phyloP scores from a whole-genome alignment of 768 basidiomycete species.

The Leucogyrophana mollusca region DNA sequence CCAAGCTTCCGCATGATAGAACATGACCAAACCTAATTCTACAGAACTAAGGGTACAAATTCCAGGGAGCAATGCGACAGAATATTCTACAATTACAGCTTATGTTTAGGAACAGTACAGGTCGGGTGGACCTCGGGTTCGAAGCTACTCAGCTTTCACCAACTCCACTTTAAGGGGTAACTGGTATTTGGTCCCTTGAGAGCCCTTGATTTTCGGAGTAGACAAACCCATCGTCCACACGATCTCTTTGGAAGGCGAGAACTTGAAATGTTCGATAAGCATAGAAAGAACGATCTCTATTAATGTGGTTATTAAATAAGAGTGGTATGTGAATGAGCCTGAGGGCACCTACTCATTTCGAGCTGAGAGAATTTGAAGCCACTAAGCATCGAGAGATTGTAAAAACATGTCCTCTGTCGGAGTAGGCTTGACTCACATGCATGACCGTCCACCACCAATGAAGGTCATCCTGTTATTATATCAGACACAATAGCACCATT shows the following conservation, averaged over 20 bases:
- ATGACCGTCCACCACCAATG: slow-evolving; percentile 40
- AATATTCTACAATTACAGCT: no score
- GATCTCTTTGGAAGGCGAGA: slow-evolving; percentile 7
- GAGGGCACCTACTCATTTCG: slow-evolving; percentile 37
- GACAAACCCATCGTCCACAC: slow-evolving; percentile 8
- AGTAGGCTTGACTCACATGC: slow-evolving; percentile 35
- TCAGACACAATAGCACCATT: not conserved
- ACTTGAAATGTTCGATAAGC: slow-evolving; percentile 5
- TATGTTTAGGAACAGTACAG: no score
- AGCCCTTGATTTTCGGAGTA: slow-evolving; percentile 8
- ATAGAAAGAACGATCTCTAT: slow-evolving; percentile 6
- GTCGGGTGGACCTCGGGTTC: no score
- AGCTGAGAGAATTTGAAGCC: slow-evolving; percentile 46
- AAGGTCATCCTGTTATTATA: slow-evolving; percentile 38
- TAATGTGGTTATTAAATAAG: no score
- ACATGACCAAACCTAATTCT: no score
- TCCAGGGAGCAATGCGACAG: no score
- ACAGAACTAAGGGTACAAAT: no score
- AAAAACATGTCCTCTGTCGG: not conserved
- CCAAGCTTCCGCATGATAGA: no score
- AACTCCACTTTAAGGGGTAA: not conserved
- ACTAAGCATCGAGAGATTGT: slow-evolving; percentile 10
- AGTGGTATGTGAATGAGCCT: no score
- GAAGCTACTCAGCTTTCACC: no score
- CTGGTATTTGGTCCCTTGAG: not conserved